These are phyloP conservation scores for Emydomyces testavorans DNA, from an alignment of 2,329 filamentous ascomycete genomes.

Conservation along the genomic window DNA sequence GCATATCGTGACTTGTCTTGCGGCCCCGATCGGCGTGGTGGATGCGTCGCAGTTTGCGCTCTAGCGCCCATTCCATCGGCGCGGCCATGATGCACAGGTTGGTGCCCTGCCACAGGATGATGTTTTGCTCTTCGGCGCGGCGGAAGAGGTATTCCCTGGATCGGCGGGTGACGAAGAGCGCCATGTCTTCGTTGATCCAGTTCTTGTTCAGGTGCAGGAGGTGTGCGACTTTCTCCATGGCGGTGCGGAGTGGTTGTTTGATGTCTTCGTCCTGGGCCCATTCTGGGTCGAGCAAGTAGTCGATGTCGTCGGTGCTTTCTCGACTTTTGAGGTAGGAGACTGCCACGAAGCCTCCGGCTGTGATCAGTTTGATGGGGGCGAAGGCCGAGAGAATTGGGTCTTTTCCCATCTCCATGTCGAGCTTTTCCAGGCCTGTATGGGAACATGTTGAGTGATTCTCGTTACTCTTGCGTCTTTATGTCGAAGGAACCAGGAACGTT, in stretches of 20 bases:
- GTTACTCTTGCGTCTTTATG: background rate
- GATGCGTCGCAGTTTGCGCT: conserved; percentile 27
- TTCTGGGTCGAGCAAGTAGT: conserved; percentile 27
- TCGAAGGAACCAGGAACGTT: no score
- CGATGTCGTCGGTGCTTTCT: conserved; percentile 25
- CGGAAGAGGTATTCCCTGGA: conserved; percentile 21
- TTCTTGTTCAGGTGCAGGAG: conserved; percentile 19
- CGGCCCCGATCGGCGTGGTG: conserved; percentile 18
- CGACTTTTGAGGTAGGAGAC: conserved; percentile 24
- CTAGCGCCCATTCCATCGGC: conserved; percentile 28
- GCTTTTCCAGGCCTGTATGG: conserved; percentile 21
- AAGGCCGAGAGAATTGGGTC: conserved; percentile 25
- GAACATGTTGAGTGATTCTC: background rate
- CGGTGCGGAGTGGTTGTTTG: conserved; percentile 21
- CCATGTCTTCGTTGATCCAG: conserved; percentile 27
- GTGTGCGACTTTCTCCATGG: conserved; percentile 20
- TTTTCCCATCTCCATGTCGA: conserved; percentile 25
- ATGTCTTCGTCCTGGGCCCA: conserved; percentile 26
- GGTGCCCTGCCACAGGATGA: conserved; percentile 23
- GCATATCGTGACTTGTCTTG: conserved; percentile 23
- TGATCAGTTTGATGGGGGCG: conserved; percentile 25
- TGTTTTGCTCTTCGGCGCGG: conserved; percentile 24
- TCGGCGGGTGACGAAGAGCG: conserved; percentile 22
- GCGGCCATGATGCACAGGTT: conserved; percentile 24
- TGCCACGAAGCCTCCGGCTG: conserved; percentile 25